Base-by-base conservation (phyloP, 2,329 filamentous ascomycete genomes). In the Rutstroemia sp. region DNA sequence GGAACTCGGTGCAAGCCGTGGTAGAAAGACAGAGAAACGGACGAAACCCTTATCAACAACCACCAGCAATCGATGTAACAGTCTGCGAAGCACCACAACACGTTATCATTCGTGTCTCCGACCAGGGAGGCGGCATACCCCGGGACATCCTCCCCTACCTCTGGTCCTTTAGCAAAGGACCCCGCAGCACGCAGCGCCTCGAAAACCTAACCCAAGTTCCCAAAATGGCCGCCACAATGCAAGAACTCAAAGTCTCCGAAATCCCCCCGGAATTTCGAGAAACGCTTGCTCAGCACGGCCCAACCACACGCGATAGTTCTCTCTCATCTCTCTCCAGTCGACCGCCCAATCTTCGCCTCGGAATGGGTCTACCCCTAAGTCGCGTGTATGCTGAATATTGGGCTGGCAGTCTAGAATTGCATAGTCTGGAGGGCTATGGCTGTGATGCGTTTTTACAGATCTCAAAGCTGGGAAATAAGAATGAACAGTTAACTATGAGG, bases 341-440 rank as follows among this genome's bases (percentile, higher is more conserved):
- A 38, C 89, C 91, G 17, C 92, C 94, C 0, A 87, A 96, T 68
- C 75, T 97, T 59, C 82, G 90, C 10, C 78, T 99, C 1, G 94
- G 94, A 4, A 95, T 99, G 80, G 94, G 94, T 1, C 73, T 99
- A 51, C 94, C 94, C 0, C 85, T 99, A 73, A 96, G 92, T 66
- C 83, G 90, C 60, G 89, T 97, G 2, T 99, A 97, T 71, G 91
- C 92, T 27, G 92, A 97, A 72, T 97, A 97, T 72, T 99, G 94
- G 94, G 94, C 94, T 2, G 94, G 94, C 23, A 94, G 83, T 65
- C 75, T 99, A 8, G 88, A 96, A 66, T 72, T 97, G 57, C 92
- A 97, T 70, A 96, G 88, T 67, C 75, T 99, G 7, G 92, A 96
- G 69, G 95, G 94, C 0, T 97, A 96, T 69, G 94, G 94, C 14